A percentile compares a stretch with the other conserved stretches of the same genome.
phyloP scores from a whole-genome alignment of 1,284 basidiomycete genomes.

The Papiliotrema flavescens region DNA sequence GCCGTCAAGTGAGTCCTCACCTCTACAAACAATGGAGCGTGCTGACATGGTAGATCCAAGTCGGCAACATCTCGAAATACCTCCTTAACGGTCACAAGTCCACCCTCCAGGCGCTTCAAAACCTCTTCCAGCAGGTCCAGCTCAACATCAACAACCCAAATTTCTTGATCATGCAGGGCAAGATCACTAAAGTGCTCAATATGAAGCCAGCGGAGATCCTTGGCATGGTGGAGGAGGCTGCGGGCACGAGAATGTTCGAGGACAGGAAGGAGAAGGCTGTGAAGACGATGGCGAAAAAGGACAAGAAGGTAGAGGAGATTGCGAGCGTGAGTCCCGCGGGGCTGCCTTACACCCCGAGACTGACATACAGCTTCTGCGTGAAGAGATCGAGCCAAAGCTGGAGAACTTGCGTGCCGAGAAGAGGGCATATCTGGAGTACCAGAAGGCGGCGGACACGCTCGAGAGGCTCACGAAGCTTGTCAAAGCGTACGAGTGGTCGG shows the following conservation, averaged over 20 bases:
- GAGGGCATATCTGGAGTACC: slow-evolving; percentile 82
- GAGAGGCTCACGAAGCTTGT: slow-evolving; percentile 82
- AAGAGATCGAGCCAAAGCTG: slow-evolving; percentile 94
- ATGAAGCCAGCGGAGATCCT: slow-evolving; percentile 98
- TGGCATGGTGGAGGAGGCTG: slow-evolving; percentile 98
- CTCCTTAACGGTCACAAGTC: slow-evolving; percentile 95
- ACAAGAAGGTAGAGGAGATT: slow-evolving; percentile 92
- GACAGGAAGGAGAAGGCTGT: slow-evolving; percentile 96
- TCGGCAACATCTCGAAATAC: slow-evolving; percentile 95
- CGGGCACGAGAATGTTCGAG: slow-evolving; percentile 98
- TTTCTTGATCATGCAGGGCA: slow-evolving; percentile 99
- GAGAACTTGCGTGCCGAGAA: slow-evolving; percentile 90
- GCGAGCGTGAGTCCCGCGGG: slow-evolving; percentile 52
- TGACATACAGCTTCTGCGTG: slow-evolving; percentile 58
- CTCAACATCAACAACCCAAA: slow-evolving; percentile 99
- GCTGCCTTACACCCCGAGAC: background rate
- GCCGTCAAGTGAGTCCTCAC: slow-evolving; percentile 69
- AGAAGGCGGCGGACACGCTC: slow-evolving; percentile 83
- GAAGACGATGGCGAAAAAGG: slow-evolving; percentile 96
- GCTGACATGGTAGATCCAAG: slow-evolving; percentile 62
- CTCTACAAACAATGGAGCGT: background rate
- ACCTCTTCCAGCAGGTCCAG: slow-evolving; percentile 93
- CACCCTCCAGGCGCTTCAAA: slow-evolving; percentile 82
- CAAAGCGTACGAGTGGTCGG: slow-evolving; percentile 84
- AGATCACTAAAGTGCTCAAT: slow-evolving; percentile 93